Percentiles rank a stretch among this genome's conserved stretches.
Evolutionary conservation across 1,284 basidiomycete species (phyloP).

Genomic region (Prillingera fragicola): DNA sequence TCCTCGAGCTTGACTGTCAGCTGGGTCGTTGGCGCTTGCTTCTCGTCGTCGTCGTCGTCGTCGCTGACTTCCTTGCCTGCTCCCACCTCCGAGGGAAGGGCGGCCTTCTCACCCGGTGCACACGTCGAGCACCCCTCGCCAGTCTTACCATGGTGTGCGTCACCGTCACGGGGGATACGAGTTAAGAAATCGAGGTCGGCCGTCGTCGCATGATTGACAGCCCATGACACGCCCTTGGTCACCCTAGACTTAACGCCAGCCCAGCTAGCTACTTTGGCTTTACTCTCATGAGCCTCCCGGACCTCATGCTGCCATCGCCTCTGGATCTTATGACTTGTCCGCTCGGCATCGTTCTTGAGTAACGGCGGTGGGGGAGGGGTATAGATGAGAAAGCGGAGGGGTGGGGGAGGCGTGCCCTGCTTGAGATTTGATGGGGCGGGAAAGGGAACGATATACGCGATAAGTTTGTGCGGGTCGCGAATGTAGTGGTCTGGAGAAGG

Average conservation of each 20-base stretch:
- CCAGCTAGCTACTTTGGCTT: slow-evolving; percentile 10
- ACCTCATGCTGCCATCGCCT: slow-evolving; percentile 22
- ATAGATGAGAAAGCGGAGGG: slow-evolving; percentile 19
- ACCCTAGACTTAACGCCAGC: slow-evolving; percentile 7
- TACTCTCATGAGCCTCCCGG: slow-evolving; percentile 12
- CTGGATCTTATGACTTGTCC: slow-evolving; percentile 11
- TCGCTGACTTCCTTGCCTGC: background rate
- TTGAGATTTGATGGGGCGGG: slow-evolving; percentile 5
- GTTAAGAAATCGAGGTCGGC: slow-evolving; percentile 21
- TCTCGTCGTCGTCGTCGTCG: background rate
- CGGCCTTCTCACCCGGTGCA: too few relatives aligned
- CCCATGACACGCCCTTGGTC: slow-evolving; percentile 17
- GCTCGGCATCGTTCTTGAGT: slow-evolving; percentile 10
- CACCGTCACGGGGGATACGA: slow-evolving; percentile 15
- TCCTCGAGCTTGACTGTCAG: slow-evolving; percentile 18
- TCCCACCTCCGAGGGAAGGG: background rate
- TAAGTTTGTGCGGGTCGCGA: slow-evolving; percentile 21
- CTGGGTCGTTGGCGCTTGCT: slow-evolving; percentile 1
- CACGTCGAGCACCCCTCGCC: background rate
- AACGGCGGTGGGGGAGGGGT: slow-evolving; percentile 21
- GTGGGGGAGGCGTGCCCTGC: slow-evolving; percentile 1
- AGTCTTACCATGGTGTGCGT: background rate
- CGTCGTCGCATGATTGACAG: slow-evolving; percentile 10
- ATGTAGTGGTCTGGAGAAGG: slow-evolving; percentile 16
- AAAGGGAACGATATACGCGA: slow-evolving; percentile 21